Conservation (phyloP, 163 green algal species). For the Scenedesmus sp. region DNA sequence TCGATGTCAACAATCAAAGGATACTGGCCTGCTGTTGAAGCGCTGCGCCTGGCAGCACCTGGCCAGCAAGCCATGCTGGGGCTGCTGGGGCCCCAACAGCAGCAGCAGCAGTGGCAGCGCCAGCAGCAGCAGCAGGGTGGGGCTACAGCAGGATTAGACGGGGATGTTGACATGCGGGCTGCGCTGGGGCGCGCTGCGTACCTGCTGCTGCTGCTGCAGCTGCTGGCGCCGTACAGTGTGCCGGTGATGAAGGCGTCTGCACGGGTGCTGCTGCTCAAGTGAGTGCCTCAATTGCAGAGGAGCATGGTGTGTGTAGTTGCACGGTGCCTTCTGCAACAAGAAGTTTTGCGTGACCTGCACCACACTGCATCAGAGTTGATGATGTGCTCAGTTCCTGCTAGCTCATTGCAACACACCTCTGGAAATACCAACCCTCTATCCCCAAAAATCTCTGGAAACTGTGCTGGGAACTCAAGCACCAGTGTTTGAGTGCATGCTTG, state of each 20-base stretch:
- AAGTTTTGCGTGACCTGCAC: no score
- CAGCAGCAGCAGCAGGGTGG: constrained; percentile 7
- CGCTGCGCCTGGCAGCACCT: not conserved
- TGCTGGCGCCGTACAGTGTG: not conserved
- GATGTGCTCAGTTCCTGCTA: no score
- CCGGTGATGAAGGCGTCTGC: constrained; percentile 7
- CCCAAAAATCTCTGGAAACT: no score
- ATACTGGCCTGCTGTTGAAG: not conserved
- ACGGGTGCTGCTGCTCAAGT: constrained; percentile 30
- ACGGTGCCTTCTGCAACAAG: no score
- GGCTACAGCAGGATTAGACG: not conserved
- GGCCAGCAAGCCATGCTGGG: constrained; percentile 15
- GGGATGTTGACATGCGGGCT: not conserved
- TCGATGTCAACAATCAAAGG: not conserved
- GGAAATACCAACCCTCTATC: no score
- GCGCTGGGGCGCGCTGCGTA: constrained; percentile 4
- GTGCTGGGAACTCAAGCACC: no score
- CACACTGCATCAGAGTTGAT: no score
- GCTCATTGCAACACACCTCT: no score
- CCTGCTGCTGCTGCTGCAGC: constrained; percentile 38
- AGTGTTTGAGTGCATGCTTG: not conserved
- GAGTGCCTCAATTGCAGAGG: not conserved
- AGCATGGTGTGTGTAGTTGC: not conserved
- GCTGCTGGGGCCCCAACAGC: not conserved
- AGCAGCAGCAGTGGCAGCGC: constrained; percentile 32